phyloP scores from a whole-genome alignment of 352 stramenopile genomes.

The Phytophthora fragariae region DNA sequence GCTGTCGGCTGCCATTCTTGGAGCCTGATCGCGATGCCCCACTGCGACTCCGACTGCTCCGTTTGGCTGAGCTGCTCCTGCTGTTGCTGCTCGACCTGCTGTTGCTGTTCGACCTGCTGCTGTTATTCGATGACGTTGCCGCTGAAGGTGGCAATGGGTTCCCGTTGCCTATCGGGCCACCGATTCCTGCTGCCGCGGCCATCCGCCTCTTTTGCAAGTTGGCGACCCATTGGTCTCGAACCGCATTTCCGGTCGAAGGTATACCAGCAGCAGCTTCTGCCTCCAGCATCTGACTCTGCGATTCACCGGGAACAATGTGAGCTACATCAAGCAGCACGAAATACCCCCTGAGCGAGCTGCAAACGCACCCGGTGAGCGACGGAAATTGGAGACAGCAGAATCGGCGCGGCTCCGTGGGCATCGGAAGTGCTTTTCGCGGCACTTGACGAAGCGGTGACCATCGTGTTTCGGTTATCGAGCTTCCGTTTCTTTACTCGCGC shows the following conservation, averaged over 20 bases:
- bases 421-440: slow-evolving; percentile 41
- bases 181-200: slow-evolving; percentile 37
- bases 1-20: slow-evolving; percentile 23
- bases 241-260: slow-evolving; percentile 55
- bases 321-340: not conserved
- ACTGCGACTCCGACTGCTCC: slow-evolving; percentile 37
- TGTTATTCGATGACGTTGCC: not conserved
- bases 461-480: slow-evolving; percentile 21
- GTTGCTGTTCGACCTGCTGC: slow-evolving; percentile 12
- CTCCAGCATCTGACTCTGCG: slow-evolving; percentile 44
- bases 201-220: slow-evolving; percentile 85
- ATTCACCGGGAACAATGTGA: slow-evolving; percentile 20
- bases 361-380: slow-evolving; percentile 55
- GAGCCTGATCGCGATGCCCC: slow-evolving; percentile 16
- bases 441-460: slow-evolving; percentile 36
- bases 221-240: slow-evolving; percentile 86
- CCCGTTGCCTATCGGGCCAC: slow-evolving; percentile 33
- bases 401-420: slow-evolving; percentile 27
- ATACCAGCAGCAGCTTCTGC: slow-evolving; percentile 10
- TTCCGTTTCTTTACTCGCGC: slow-evolving; percentile 21
- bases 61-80: slow-evolving; percentile 34
- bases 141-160: slow-evolving; percentile 28
- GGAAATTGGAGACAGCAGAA: slow-evolving; percentile 64
- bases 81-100: slow-evolving; percentile 30
- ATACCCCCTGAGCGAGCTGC: not conserved